Percentiles rank a stretch among this genome's conserved stretches.
These are phyloP conservation scores for Plenodomus biglobosus DNA, from an alignment of 2,329 filamentous ascomycete genomes.

Conservation along the genomic window DNA sequence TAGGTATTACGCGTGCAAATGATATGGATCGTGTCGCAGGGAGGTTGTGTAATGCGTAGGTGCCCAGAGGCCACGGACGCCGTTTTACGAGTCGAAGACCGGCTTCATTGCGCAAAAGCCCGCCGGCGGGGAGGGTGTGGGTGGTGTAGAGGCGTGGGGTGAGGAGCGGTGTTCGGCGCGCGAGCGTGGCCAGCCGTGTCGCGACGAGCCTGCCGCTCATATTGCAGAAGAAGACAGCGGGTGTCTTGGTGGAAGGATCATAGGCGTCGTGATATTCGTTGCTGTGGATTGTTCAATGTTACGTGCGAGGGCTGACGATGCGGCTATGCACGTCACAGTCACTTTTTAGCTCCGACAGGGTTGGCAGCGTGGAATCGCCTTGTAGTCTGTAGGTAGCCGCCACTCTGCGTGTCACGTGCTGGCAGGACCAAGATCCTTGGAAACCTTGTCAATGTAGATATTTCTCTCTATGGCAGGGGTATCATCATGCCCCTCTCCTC, in stretches of 20 bases:
- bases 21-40: slow-evolving; percentile 65
- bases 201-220: slow-evolving; percentile 78
- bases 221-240: slow-evolving; percentile 18
- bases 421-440: no score
- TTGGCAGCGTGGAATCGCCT: no score
- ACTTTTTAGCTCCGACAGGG: background rate
- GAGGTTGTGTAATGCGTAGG: slow-evolving; percentile 80
- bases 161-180: slow-evolving; percentile 64
- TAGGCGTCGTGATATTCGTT: background rate
- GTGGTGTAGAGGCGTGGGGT: slow-evolving; percentile 55
- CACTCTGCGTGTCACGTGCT: no score
- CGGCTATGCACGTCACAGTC: background rate
- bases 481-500: background rate
- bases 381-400: no score
- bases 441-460: no score
- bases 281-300: background rate
- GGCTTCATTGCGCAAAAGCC: slow-evolving; percentile 42
- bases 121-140: slow-evolving; percentile 39
- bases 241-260: background rate
- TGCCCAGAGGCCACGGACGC: slow-evolving; percentile 73
- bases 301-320: background rate
- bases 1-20: slow-evolving; percentile 73
- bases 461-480: no score
- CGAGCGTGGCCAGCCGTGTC: slow-evolving; percentile 67
- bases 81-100: slow-evolving; percentile 46